Evolutionary conservation across 305 asterid species (phyloP), one percentile per base, ranked within the genome.

Genomic region (Solanum hybrid): DNA sequence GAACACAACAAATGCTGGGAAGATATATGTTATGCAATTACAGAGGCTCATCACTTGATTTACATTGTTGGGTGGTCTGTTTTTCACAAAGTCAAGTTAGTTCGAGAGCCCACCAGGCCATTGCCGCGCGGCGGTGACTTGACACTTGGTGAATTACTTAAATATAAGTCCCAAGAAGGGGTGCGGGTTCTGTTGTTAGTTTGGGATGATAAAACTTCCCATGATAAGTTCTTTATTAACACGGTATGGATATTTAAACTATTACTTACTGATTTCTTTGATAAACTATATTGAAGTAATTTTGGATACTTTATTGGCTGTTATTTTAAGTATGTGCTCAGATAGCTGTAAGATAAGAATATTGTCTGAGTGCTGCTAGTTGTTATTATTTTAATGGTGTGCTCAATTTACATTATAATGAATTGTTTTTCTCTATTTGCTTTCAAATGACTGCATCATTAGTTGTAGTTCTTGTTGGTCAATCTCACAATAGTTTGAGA

Each of bases 141-240:
- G 90, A 97, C 96, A 37, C 98, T 97, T 10, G 99, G 99, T 88
- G 99, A 97, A 82, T 86, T 97, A 86, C 90, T 97, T 91, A 97
- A 97, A 96, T 96, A 95, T 88, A 97, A 97, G 89, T 95, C 99
- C 4, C 93, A 96, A 90, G 99, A 97, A 93, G 99, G 99, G 71
- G 99, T 97, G 88, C 94, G 99, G 36, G 99, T 97, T 92, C 92
- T 97, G 91, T 91, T 97, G 80, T 90, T 97, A 90, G 93, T 94
- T 90, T 97, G 99, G 99, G 99, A 97, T 92, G 99, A 97, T 90
- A 96, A 94, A 93, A 96, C 99, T 89, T 96, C 99, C 4, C 98
- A 95, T 32, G 92, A 93, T 87, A 94, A 90, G 88, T 91, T 93
- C 93, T 92, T 94, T 79, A 32, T 97, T 73, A 95, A 92, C 81